Conservation (phyloP, 2,329 filamentous ascomycete genomes). For the Cladosporium sp. region DNA sequence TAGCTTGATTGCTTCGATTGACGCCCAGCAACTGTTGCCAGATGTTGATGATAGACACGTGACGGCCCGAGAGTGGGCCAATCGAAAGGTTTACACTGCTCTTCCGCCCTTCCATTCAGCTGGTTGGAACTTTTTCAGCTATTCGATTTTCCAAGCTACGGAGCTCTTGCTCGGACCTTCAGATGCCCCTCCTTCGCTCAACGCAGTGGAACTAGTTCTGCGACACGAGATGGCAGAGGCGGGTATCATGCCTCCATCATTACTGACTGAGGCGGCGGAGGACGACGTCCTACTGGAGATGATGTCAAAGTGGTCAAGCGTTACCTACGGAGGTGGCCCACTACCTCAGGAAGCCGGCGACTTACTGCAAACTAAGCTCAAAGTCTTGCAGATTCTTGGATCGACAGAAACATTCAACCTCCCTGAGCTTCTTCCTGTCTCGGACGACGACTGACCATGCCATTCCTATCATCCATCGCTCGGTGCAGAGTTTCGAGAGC, state of each 20-base stretch:
- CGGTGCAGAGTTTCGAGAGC: conserved; percentile 16
- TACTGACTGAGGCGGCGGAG: conserved; percentile 19
- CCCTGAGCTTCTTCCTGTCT: conserved; percentile 22
- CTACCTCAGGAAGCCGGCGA: conserved; percentile 15
- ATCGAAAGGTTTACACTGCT: conserved; percentile 19
- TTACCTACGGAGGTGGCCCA: conserved; percentile 24
- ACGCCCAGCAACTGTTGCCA: conserved; percentile 21
- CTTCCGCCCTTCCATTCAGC: conserved; percentile 26
- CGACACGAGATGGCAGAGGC: conserved; percentile 18
- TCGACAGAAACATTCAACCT: conserved; percentile 24
- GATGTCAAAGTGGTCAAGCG: conserved; percentile 21
- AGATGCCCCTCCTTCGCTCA: conserved; percentile 19
- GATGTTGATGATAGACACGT: conserved; percentile 18
- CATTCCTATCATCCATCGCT: conserved; percentile 19
- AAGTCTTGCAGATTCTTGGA: conserved; percentile 21
- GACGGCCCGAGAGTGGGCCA: conserved; percentile 16
- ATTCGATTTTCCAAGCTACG: conserved; percentile 24
- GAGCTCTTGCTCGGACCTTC: conserved; percentile 22
- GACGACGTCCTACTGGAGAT: conserved; percentile 11
- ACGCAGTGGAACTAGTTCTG: conserved; percentile 19
- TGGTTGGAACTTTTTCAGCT: conserved; percentile 25
- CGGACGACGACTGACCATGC: conserved; percentile 22
- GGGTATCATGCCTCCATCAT: conserved; percentile 23
- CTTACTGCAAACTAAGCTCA: conserved; percentile 18
- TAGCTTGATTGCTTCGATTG: conserved; percentile 6